A percentile compares a stretch with the other conserved stretches of the same genome.
phyloP scores from a whole-genome alignment of 2,329 filamentous ascomycete genomes.

The Xylaria sp. region DNA sequence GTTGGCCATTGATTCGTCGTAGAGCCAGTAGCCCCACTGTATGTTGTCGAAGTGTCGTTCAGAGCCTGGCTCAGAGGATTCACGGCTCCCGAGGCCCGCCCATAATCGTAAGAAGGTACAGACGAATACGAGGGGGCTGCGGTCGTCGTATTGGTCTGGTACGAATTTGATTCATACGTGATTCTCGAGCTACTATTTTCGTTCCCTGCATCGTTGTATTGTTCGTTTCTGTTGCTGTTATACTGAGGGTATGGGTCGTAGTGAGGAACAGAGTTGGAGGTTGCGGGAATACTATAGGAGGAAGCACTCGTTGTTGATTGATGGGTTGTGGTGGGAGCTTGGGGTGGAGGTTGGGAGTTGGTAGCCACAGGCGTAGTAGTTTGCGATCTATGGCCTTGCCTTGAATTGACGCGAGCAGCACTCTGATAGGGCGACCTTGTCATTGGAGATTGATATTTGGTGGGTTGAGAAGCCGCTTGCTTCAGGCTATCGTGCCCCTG shows the following conservation, averaged over 20 bases:
- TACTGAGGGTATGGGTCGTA: conserved; percentile 49
- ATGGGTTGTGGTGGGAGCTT: conserved; percentile 43
- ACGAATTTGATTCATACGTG: conserved; percentile 46
- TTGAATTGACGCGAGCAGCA: conserved; percentile 42
- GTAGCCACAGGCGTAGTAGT: conserved; percentile 45
- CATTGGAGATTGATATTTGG: conserved; percentile 47
- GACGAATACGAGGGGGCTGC: conserved; percentile 45
- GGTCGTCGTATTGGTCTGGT: conserved; percentile 41
- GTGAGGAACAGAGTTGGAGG: conserved; percentile 44
- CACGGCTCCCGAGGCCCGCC: conserved; percentile 37
- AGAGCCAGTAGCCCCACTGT: conserved; percentile 36
- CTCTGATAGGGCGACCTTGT: conserved; percentile 47
- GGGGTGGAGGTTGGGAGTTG: conserved; percentile 43
- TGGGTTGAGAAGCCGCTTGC: conserved; percentile 41
- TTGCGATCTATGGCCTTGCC: conserved; percentile 46
- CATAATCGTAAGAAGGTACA: conserved; percentile 47
- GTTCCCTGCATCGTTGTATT: conserved; percentile 40
- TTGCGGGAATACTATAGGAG: conserved; percentile 45
- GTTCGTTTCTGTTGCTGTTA: conserved; percentile 41
- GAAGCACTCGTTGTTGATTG: conserved; percentile 42
- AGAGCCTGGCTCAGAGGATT: conserved; percentile 47
- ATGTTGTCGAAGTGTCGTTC: conserved; percentile 37
- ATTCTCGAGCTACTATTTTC: conserved; percentile 44
- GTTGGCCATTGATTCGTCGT: conserved; percentile 45
- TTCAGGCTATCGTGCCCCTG: conserved; percentile 40